These are phyloP conservation scores for Pythium phragmitis DNA, from an alignment of 352 stramenopile genomes.

Conservation along the genomic window DNA sequence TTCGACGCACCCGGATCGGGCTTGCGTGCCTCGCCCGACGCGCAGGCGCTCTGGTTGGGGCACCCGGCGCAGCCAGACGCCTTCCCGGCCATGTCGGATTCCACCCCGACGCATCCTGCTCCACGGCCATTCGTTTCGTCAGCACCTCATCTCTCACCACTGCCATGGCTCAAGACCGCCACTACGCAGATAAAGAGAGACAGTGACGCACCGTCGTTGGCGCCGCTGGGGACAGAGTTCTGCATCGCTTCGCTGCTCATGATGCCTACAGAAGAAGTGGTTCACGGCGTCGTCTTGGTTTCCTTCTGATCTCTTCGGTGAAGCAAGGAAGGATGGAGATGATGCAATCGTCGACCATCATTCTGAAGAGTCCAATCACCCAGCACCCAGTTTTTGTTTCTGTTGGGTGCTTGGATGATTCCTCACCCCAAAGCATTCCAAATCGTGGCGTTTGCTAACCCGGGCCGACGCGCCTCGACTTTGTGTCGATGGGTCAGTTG, in stretches of 20 bases:
- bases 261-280: background rate
- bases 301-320: background rate
- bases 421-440: background rate
- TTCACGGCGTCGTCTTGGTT: background rate
- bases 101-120: conserved; percentile 92
- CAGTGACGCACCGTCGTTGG: conserved; percentile 50
- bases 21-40: conserved; percentile 88
- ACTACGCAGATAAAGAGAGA: background rate
- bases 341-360: conserved; percentile 32
- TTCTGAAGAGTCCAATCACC: conserved; percentile 15
- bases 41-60: conserved; percentile 96
- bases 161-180: conserved; percentile 14
- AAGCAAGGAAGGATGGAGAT: conserved; percentile 7
- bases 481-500: background rate
- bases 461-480: background rate
- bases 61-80: conserved; percentile 95
- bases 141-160: conserved; percentile 10
- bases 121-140: background rate
- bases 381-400: conserved; percentile 3
- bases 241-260: conserved; percentile 37
- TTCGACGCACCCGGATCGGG: conserved; percentile 62
- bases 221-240: conserved; percentile 48
- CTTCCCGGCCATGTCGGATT: conserved; percentile 94
- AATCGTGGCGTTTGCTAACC: background rate
- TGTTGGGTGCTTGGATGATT: conserved; percentile 17